A percentile compares a stretch with the other conserved stretches of the same genome.
These are phyloP conservation scores for Lachnellula occidentalis DNA, from an alignment of 2,329 filamentous ascomycete genomes.

Conservation along the genomic window DNA sequence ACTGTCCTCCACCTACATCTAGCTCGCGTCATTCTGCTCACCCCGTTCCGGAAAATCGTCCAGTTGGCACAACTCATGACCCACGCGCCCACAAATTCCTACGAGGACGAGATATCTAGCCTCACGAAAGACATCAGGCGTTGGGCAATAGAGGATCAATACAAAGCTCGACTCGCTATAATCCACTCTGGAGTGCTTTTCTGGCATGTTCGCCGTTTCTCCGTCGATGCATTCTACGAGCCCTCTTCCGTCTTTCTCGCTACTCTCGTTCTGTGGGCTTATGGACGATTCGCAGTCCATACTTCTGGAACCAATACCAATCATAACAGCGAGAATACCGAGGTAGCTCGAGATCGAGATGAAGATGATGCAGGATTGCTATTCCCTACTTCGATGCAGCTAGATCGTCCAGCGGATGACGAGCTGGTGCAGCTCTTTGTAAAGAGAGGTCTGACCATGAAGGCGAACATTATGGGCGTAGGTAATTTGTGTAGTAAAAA, in stretches of 20 bases:
- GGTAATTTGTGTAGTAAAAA: conserved; percentile 41
- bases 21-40: conserved; percentile 37
- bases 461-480: conserved; percentile 45
- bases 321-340: background rate
- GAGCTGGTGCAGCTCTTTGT: conserved; percentile 54
- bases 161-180: conserved; percentile 51
- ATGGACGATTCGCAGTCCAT: conserved; percentile 18
- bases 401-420: conserved; percentile 52
- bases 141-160: conserved; percentile 47
- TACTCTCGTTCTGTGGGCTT: conserved; percentile 44
- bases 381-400: conserved; percentile 41
- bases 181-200: conserved; percentile 48
- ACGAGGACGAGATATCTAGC: conserved; percentile 23
- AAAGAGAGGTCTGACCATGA: conserved; percentile 43
- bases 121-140: conserved; percentile 34
- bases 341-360: background rate
- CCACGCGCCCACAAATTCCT: background rate
- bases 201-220: conserved; percentile 47
- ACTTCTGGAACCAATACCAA: background rate
- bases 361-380: conserved; percentile 15
- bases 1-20: conserved; percentile 39
- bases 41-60: conserved; percentile 29
- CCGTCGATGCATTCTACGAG: conserved; percentile 43
- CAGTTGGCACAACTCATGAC: conserved; percentile 14
- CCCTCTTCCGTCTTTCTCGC: conserved; percentile 41